Percentiles rank a stretch among this genome's conserved stretches.
Conservation (phyloP, 164 flowering plant genomes). For the Saururus chinensis region DNA sequence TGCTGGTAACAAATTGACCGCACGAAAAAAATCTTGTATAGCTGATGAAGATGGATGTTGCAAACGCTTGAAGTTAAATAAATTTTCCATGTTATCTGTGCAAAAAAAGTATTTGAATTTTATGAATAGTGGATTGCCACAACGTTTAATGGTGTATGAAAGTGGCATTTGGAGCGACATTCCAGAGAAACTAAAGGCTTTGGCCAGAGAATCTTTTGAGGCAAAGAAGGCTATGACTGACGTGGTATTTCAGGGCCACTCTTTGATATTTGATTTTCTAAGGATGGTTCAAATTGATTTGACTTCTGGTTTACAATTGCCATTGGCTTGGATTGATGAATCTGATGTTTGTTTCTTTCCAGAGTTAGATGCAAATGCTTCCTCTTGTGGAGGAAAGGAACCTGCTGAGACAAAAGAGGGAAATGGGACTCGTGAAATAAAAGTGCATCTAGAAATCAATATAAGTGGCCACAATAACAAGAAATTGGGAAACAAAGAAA, state of each 20-base stretch:
- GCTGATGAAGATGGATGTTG: conserved; percentile 17
- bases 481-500: conserved; percentile 23
- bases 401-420: conserved; percentile 16
- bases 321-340: conserved; percentile 93
- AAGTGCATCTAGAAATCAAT: conserved; percentile 66
- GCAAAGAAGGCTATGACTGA: conserved; percentile 43
- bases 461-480: conserved; percentile 28
- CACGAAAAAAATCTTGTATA: background rate
- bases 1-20: conserved; percentile 12
- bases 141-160: conserved; percentile 54
- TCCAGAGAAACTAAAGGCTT: conserved; percentile 28
- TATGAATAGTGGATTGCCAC: conserved; percentile 45
- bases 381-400: conserved; percentile 12
- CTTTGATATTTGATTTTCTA: conserved; percentile 48
- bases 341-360: conserved; percentile 73
- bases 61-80: conserved; percentile 39
- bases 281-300: conserved; percentile 58
- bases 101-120: conserved; percentile 48
- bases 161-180: conserved; percentile 68
- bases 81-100: conserved; percentile 27
- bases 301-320: conserved; percentile 39
- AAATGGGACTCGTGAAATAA: conserved; percentile 37
- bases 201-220: conserved; percentile 38
- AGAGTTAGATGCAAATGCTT: conserved; percentile 28
- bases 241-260: conserved; percentile 37